Base-by-base conservation (phyloP, 345 rosid species). In the Syzygium jambos region DNA sequence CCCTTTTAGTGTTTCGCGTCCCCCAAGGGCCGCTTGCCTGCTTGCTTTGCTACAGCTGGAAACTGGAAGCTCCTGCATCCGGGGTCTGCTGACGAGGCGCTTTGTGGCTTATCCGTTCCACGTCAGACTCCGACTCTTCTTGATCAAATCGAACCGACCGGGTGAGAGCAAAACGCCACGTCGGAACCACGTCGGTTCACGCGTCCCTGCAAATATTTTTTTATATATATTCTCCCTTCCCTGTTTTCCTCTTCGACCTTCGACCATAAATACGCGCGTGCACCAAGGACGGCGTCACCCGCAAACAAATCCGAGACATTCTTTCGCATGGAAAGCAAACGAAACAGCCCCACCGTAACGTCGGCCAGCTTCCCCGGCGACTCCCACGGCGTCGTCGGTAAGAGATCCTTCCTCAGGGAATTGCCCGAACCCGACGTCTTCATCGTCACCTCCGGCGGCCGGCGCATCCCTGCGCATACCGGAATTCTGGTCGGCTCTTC, bases 381-480 rank as follows among this genome's bases (percentile, higher is more conserved):
- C 46, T 13, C 53, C 52, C n/a, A 43, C 83, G 29, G 41, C 19
- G 43, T 89, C 90, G 73, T 54, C 84, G 14, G 80, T 22, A 87
- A 87, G 89, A 88, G 87, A 82, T 84, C 54, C 21, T 61, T 53
- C 63, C 78, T 88, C 19, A 51, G 90, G 30, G 91, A 89, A 52
- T 87, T 91, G 22, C 93, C 93, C 9, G 90, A 93, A 80, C 89
- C 97, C 0, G 98, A 97, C 87, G 89, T 96, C 52, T 91, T 89
- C 55, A 91, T 97, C 90, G 89, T 96, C 85, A 94, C 98, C 49
- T 92, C 99, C 87, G 93, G 91, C 51, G 96, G 96, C 90, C 92
- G 88, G 19, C 95, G 95, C 52, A 94, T 97, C 88, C 94, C 96
- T 1, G 95, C 93, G 6, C 98, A 96, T 89, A 91, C 94, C 63